phyloP scores from a whole-genome alignment of 2,329 filamentous ascomycete genomes.

The Fusarium hostae region DNA sequence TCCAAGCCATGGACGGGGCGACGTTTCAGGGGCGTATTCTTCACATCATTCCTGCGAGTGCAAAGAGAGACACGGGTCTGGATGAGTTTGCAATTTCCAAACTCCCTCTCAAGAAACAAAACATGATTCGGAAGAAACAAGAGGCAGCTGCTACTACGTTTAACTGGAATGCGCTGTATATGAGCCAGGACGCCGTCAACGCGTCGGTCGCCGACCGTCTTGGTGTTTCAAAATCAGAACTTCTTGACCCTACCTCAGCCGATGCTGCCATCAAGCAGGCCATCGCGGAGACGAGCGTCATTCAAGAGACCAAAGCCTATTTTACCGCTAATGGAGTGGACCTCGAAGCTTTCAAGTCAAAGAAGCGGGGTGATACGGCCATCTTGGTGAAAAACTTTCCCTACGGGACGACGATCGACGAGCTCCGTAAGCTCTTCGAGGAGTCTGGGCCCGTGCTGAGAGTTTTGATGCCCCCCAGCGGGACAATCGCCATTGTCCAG shows the following conservation, averaged over 20 bases:
- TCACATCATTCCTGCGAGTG: constrained; percentile 86
- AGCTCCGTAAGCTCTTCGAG: constrained; percentile 83
- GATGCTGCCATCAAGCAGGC: constrained; percentile 97
- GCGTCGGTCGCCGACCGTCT: constrained; percentile 87
- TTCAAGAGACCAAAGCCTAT: constrained; percentile 95
- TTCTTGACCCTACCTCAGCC: constrained; percentile 94
- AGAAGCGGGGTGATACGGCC: constrained; percentile 83
- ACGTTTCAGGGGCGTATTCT: constrained; percentile 93
- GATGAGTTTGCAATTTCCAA: constrained; percentile 93
- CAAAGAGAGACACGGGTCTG: constrained; percentile 82
- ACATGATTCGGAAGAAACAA: constrained; percentile 85
- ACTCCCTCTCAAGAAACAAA: constrained; percentile 93
- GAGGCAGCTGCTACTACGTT: constrained; percentile 83
- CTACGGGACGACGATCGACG: constrained; percentile 81
- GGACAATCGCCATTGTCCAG: constrained; percentile 93
- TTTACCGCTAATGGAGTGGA: constrained; percentile 90
- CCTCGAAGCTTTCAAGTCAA: constrained; percentile 88
- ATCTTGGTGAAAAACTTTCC: constrained; percentile 97
- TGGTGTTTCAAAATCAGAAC: constrained; percentile 88
- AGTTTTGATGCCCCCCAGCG: constrained; percentile 90
- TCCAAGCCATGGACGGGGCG: constrained; percentile 81
- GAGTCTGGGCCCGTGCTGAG: constrained; percentile 84
- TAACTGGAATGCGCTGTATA: constrained; percentile 99
- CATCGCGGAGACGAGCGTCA: constrained; percentile 93
- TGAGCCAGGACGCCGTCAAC: constrained; percentile 96